These are phyloP conservation scores for Tricholoma matsutake DNA, from an alignment of 768 basidiomycete genomes.

Conservation along the genomic window DNA sequence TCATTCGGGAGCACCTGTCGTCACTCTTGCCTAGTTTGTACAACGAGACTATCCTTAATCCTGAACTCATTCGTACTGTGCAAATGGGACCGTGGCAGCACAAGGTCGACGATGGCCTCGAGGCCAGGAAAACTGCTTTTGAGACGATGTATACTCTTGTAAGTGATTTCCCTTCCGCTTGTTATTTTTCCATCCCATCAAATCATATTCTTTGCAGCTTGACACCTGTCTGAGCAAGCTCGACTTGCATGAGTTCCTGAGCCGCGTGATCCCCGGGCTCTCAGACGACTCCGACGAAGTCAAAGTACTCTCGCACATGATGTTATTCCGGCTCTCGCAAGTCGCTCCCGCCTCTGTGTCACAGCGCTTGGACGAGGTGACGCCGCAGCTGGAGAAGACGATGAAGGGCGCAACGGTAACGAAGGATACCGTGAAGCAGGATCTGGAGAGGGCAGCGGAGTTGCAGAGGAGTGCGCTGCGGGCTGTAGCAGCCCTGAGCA, in stretches of 20 bases:
- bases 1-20: slow-evolving; percentile 81
- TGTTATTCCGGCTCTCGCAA: slow-evolving; percentile 87
- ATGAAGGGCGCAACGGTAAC: slow-evolving; percentile 88
- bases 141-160: slow-evolving; percentile 97
- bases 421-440: slow-evolving; percentile 96
- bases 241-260: slow-evolving; percentile 83
- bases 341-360: slow-evolving; percentile 82
- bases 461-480: slow-evolving; percentile 87
- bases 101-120: slow-evolving; percentile 95
- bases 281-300: slow-evolving; percentile 93
- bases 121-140: slow-evolving; percentile 94
- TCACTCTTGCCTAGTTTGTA: slow-evolving; percentile 80
- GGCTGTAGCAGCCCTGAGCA: slow-evolving; percentile 83
- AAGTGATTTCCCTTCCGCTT: slow-evolving; percentile 22
- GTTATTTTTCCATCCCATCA: background rate
- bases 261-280: slow-evolving; percentile 77
- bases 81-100: slow-evolving; percentile 98
- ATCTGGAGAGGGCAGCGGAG: slow-evolving; percentile 83
- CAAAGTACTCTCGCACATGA: slow-evolving; percentile 95
- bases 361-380: slow-evolving; percentile 80
- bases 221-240: slow-evolving; percentile 89
- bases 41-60: slow-evolving; percentile 77
- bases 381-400: slow-evolving; percentile 79
- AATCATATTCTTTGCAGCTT: slow-evolving; percentile 44
- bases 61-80: slow-evolving; percentile 80